Base-by-base conservation (phyloP, 2,329 filamentous ascomycete genomes). In the Macrophomina tecta region DNA sequence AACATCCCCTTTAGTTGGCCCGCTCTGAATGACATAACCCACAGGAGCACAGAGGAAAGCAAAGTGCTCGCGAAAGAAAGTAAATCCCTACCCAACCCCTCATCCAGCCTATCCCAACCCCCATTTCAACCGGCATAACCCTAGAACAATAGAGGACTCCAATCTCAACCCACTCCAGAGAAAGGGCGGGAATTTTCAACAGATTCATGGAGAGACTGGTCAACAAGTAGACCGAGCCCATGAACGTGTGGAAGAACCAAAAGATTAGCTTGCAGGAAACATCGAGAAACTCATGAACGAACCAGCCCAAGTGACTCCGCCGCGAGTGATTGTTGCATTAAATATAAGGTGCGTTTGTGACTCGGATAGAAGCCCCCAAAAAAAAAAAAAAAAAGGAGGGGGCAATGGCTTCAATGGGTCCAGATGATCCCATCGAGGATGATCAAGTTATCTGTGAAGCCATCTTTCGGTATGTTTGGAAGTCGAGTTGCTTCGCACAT, bases 401-500 rank as follows among this genome's bases (percentile, higher is more conserved):
- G 36, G 4, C 48, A 30, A 42, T 40, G 8, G 8, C 16, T 34
- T 9, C 32, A 8, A n/a, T 23, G 6, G 9, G 28, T 12, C 12
- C 3, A 58, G 7, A 5, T 16, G 12, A 9, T 28, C 28, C 30
- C 30, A 34, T n/a, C n/a, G n/a, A 3, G 30, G 49, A 52, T 52
- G 36, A 60, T n/a, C 56, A 60, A 46, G 6, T 16, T 60, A 18
- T 45, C 30, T 60, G 32, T 34, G 28, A 9, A 12, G 7, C 30
- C 18, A 32, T 11, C 40, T 9, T 42, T 23, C 23, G 42, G 16
- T n/a, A 28, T 42, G n/a, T 23, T 6, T 58, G 12, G 28, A 38
- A 11, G 14, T 42, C 55, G 38, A 45, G 18, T 58, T 58, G n/a
- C 14, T 58, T 45, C 36, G 55, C 55, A n/a, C 32, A 38, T 42